phyloP scores from a whole-genome alignment of 805 yeast genomes.

The Debaryomyces hansenii region DNA sequence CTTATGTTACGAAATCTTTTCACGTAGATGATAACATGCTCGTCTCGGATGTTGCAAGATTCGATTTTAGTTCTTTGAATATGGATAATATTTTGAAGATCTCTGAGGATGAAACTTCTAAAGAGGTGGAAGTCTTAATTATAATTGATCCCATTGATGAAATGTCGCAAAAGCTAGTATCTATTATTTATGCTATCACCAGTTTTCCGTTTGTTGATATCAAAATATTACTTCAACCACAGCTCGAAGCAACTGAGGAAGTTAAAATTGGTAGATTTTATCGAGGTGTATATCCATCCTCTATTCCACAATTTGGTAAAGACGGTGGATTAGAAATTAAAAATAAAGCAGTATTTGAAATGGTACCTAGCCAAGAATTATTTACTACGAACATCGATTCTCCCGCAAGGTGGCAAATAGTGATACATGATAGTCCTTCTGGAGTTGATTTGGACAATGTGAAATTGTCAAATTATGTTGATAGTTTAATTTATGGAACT shows the following conservation, averaged over 20 bases:
- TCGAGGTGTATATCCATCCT: slow-evolving; percentile 40
- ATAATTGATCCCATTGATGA: slow-evolving; percentile 75
- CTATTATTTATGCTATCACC: slow-evolving; percentile 42
- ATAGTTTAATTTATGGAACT: slow-evolving; percentile 39
- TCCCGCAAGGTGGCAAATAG: slow-evolving; percentile 69
- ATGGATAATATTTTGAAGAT: slow-evolving; percentile 26
- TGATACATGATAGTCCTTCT: slow-evolving; percentile 43
- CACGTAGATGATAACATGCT: slow-evolving; percentile 42
- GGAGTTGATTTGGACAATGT: slow-evolving; percentile 64
- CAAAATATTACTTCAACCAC: slow-evolving; percentile 60
- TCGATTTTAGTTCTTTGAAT: slow-evolving; percentile 40
- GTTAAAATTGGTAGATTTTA: slow-evolving; percentile 61
- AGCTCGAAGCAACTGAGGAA: slow-evolving; percentile 33
- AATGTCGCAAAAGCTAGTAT: slow-evolving; percentile 59
- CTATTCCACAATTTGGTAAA: slow-evolving; percentile 28
- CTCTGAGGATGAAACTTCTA: slow-evolving; percentile 17
- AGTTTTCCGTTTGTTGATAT: slow-evolving; percentile 52
- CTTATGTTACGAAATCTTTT: slow-evolving; percentile 45
- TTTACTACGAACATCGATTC: slow-evolving; percentile 57
- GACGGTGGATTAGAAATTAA: slow-evolving; percentile 20
- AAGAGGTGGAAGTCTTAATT: slow-evolving; percentile 55
- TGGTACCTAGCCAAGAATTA: slow-evolving; percentile 47
- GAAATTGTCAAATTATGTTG: slow-evolving; percentile 37
- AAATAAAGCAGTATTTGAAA: slow-evolving; percentile 34
- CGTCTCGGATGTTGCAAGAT: slow-evolving; percentile 45